A percentile compares a stretch with the other conserved stretches of the same genome.
Evolutionary conservation across 257 asterid genomes (phyloP).

Genomic region (Capsicum pubescens): DNA sequence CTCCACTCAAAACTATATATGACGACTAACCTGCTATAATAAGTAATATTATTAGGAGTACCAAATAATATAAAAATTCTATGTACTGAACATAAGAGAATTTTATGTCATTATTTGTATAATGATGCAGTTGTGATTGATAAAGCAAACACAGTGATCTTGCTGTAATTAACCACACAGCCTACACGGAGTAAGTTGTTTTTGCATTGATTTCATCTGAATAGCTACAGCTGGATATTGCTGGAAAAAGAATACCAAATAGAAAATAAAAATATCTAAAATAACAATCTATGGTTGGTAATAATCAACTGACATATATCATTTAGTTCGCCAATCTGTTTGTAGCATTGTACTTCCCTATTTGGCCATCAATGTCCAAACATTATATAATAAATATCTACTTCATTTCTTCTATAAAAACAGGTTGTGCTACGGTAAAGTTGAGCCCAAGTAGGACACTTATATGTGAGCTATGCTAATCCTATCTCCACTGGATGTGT

Average conservation of each 20-base stretch:
- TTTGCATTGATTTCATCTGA: not conserved
- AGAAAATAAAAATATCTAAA: not conserved
- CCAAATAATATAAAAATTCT: too few species aligned
- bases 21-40: not conserved
- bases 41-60: too few species aligned
- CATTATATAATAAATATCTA: not conserved
- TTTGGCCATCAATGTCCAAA: not conserved
- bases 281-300: not conserved
- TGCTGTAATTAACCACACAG: not conserved
- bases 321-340: not conserved
- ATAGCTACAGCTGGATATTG: not conserved
- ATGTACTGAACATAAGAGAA: too few species aligned
- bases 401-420: not conserved
- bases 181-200: not conserved
- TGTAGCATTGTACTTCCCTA: not conserved
- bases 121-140: not conserved
- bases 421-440: not conserved
- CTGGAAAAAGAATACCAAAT: not conserved
- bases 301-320: not conserved
- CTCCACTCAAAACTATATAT: not conserved
- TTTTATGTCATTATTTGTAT: not conserved
- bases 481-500: not conserved
- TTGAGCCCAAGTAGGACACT: not conserved
- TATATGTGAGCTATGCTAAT: not conserved
- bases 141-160: not conserved